Base-by-base conservation (phyloP, 306 rosid species). In the Elaeagnus macrophylla region DNA sequence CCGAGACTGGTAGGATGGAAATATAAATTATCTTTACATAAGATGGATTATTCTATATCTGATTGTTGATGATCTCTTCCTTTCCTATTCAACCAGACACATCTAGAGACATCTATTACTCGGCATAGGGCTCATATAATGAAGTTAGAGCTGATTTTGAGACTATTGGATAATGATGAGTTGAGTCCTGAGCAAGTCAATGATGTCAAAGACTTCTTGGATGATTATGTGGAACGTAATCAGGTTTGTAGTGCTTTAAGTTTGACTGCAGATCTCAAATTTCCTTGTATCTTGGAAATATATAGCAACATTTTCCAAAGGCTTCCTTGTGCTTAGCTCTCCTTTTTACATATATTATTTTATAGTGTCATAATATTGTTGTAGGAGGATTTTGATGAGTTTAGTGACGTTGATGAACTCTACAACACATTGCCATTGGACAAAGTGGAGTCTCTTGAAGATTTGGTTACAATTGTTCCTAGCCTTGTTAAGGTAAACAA, bases 91-190 rank as follows among this genome's bases (percentile, higher is more conserved):
- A 66, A 37, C 35, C 74, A 91, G 97, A 74, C 76, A 6, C 96
- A 91, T 73, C 72, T 91, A 16, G 97, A 91, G 81, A 77, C 89
- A 53, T 91, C 97, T 57, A 86, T 91, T 69, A 66, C 85, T 51
- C 87, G 97, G 58, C 97, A 91, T 77, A 91, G 84, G 87, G 96
- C 97, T 67, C 97, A 91, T 80, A 82, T 86, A 66, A 86, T 80
- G 86, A 91, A 91, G 77, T 79, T 91, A 70, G 97, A 91, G 71
- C 72, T 86, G 36, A 78, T 91, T 64, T 77, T 91, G 85, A 78
- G 97, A 75, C 79, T 91, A 9, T 78, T 91, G 67, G 97, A 91
- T 73, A 91, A 91, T 58, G 97, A 91, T 65, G 97, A 86, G 57
- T 77, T 91, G 67, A 91, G 96, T 77, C 87, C 91, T 25, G 97